Conservation (phyloP, 1,139 yeast species). For the Yamadazyma triangularis region DNA sequence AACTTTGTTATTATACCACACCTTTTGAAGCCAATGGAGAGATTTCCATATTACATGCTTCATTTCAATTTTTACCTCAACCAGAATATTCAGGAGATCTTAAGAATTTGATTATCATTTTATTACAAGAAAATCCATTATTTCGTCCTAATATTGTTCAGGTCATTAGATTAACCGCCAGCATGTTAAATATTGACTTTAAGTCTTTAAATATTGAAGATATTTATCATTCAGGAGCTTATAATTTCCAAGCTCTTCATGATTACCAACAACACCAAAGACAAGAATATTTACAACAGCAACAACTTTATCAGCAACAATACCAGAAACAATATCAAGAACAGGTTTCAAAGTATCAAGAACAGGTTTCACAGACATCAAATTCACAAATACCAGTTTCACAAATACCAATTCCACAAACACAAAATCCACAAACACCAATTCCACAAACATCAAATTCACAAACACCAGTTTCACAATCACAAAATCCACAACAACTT, state of each 20-base stretch:
- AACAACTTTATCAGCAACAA: constrained; percentile 31
- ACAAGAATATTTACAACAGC: constrained; percentile 31
- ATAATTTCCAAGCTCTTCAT: constrained; percentile 43
- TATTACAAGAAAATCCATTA: constrained; percentile 75
- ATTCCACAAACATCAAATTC: background rate
- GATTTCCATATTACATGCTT: constrained; percentile 64
- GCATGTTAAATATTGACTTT: constrained; percentile 29
- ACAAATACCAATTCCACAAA: background rate
- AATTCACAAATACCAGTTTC: background rate
- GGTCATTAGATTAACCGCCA: constrained; percentile 34
- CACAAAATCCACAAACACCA: background rate
- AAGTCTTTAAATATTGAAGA: constrained; percentile 27
- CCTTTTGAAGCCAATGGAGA: constrained; percentile 79
- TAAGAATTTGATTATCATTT: constrained; percentile 70
- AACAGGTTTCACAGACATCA: background rate
- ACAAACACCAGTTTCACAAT: background rate
- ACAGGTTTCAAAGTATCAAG: background rate
- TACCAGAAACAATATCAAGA: constrained; percentile 12
- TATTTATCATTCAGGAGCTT: constrained; percentile 35
- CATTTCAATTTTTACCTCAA: constrained; percentile 52
- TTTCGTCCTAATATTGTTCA: constrained; percentile 87
- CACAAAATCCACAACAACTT: background rate
- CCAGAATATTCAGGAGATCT: constrained; percentile 59
- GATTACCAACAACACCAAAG: constrained; percentile 42
- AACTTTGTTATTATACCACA: constrained; percentile 73